Evolutionary conservation across 345 rosid genomes (phyloP).

Genomic region (Gossypium sturtianum): DNA sequence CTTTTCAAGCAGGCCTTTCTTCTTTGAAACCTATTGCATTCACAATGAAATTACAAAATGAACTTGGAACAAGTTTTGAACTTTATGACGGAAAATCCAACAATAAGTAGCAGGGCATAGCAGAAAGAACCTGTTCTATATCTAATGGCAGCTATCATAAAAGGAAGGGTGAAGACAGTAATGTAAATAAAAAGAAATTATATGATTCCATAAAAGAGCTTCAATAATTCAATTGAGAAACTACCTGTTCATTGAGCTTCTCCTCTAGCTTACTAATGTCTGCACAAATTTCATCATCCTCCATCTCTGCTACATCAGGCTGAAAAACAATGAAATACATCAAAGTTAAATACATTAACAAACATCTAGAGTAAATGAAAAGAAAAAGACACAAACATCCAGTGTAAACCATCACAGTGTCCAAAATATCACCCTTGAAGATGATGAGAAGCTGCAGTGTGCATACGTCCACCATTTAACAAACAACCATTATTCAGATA

Average conservation of each 20-base stretch:
- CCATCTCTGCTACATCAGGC: slow-evolving; percentile 45
- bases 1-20: slow-evolving; percentile 54
- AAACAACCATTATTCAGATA: not conserved
- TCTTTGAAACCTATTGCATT: slow-evolving; percentile 55
- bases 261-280: slow-evolving; percentile 63
- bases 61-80: slow-evolving; percentile 5
- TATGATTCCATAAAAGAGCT: not conserved
- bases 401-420: slow-evolving; percentile 8
- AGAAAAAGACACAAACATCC: not conserved
- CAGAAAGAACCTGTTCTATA: slow-evolving; percentile 1
- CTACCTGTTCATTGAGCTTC: slow-evolving; percentile 63
- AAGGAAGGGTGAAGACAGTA: not conserved
- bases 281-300: slow-evolving; percentile 52
- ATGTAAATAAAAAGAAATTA: not conserved
- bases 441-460: not conserved
- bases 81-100: slow-evolving; percentile 14
- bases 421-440: not conserved
- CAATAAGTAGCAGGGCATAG: not conserved
- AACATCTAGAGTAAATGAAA: not conserved
- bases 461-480: not conserved
- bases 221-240: slow-evolving; percentile 16
- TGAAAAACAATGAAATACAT: slow-evolving; percentile 28
- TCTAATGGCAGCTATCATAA: not conserved
- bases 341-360: slow-evolving; percentile 1
- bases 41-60: slow-evolving; percentile 13